Evolutionary conservation across 2,329 filamentous ascomycete genomes (phyloP), one percentile per base, ranked within the genome.

Genomic region (Hymenoscyphus fraxineus): DNA sequence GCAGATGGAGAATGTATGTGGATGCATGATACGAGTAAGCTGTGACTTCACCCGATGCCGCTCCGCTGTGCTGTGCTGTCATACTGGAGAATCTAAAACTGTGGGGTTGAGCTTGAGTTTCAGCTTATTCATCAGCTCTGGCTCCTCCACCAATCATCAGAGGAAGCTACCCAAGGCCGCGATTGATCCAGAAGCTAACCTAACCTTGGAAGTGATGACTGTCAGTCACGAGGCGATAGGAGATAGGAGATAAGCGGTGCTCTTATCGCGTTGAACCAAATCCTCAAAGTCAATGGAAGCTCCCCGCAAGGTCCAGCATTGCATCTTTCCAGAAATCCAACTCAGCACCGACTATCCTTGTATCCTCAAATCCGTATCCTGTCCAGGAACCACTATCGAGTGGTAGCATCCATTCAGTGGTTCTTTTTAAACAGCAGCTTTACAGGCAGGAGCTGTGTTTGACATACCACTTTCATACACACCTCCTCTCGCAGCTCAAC

Each of bases 151-250:
- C 39, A 41, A 59, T 59, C 16, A 41, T 6, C 13, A 6, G 2
- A 5, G 9, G 15, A n/a, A 1, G 12, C 2, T n/a, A n/a, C 12
- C 16, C 9, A 27, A 19, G 35, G 35, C 35, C 35, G 35, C 6
- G 9, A 35, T 35, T 10, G 6, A 35, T 6, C 35, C 35, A 35
- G 35, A 35, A 35, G 35, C 9, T 35, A 10, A n/a, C n/a, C n/a
- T n/a, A n/a, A n/a, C n/a, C n/a, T n/a, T n/a, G n/a, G n/a, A n/a
- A 6, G 9, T 35, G 35, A 27, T 27, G 27, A 27, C 27, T 27
- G 27, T 27, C 5, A 44, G 15, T 41, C 58, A 59, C 58, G 58
- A 41, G 58, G 39, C 31, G 58, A 59, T 59, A 59, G 39, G 27
- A 16, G 55, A 13, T 47, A 6, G 41, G 41, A 6, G 41, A 38